phyloP scores from a whole-genome alignment of 495 filamentous ascomycete species.

The Trichoderma asperelloides region DNA sequence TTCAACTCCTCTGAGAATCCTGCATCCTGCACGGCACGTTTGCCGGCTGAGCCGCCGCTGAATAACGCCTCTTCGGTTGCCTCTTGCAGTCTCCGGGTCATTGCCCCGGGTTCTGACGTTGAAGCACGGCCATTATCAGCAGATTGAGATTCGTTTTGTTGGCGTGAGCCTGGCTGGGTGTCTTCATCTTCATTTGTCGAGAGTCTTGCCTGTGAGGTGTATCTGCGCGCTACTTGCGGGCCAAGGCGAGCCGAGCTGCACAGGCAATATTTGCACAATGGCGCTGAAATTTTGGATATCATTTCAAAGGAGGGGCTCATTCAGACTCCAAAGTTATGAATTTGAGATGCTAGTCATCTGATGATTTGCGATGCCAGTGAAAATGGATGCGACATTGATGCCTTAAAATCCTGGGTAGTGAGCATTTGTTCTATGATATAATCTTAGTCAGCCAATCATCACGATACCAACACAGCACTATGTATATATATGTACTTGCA shows the following conservation, averaged over 20 bases:
- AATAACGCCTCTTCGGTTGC: constrained; percentile 75
- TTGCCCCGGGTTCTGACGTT: constrained; percentile 41
- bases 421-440: neutral
- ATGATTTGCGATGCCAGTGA: neutral
- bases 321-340: neutral
- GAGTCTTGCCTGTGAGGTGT: neutral
- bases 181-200: neutral
- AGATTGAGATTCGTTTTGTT: neutral
- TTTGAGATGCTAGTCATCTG: neutral
- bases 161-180: neutral
- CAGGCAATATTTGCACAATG: neutral
- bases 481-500: neutral
- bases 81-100: constrained; percentile 64
- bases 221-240: neutral
- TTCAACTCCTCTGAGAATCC: constrained; percentile 86
- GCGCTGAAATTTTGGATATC: neutral
- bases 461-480: too few species aligned
- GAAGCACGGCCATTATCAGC: neutral
- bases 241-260: neutral
- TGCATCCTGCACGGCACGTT: constrained; percentile 69
- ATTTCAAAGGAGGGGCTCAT: neutral
- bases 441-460: neutral
- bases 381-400: neutral
- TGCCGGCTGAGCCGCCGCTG: constrained; percentile 59
- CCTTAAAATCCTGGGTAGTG: neutral